Evolutionary conservation across 805 yeast species (phyloP).

Genomic region (Saturnispora mendoncae): DNA sequence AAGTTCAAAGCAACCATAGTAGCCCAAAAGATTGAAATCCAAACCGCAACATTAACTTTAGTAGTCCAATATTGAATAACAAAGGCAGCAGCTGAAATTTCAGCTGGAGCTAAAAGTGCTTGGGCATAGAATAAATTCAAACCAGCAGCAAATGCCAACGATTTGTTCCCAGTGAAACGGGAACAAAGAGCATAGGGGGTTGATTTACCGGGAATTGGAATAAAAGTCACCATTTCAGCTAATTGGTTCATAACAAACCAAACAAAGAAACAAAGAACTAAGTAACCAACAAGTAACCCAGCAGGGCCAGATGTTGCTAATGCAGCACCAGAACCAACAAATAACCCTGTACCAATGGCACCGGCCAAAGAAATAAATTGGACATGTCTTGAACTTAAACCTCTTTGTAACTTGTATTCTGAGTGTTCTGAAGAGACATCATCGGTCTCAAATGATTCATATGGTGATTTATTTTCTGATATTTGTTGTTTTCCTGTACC

Average conservation of each 20-base stretch:
- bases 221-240: slow-evolving; percentile 60
- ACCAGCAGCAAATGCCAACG: slow-evolving; percentile 55
- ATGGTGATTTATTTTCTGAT: neutral
- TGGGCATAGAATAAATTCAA: slow-evolving; percentile 38
- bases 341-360: slow-evolving; percentile 58
- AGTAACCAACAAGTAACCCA: slow-evolving; percentile 50
- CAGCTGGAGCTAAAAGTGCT: slow-evolving; percentile 48
- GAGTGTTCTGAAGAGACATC: neutral
- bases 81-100: slow-evolving; percentile 56
- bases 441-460: neutral
- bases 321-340: slow-evolving; percentile 41
- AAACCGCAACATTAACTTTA: slow-evolving; percentile 46
- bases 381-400: slow-evolving; percentile 39
- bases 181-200: slow-evolving; percentile 42
- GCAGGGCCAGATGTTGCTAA: slow-evolving; percentile 29
- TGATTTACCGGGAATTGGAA: slow-evolving; percentile 58
- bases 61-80: slow-evolving; percentile 56
- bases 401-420: slow-evolving; percentile 22
- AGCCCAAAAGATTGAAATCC: slow-evolving; percentile 47
- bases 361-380: slow-evolving; percentile 69
- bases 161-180: slow-evolving; percentile 35
- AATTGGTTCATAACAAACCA: slow-evolving; percentile 56
- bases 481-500: neutral
- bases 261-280: slow-evolving; percentile 53
- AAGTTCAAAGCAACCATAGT: slow-evolving; percentile 39